A percentile compares a stretch with the other conserved stretches of the same genome.
These are phyloP conservation scores for Eucalyptus pauciflora DNA, from an alignment of 345 rosid genomes.

Conservation along the genomic window DNA sequence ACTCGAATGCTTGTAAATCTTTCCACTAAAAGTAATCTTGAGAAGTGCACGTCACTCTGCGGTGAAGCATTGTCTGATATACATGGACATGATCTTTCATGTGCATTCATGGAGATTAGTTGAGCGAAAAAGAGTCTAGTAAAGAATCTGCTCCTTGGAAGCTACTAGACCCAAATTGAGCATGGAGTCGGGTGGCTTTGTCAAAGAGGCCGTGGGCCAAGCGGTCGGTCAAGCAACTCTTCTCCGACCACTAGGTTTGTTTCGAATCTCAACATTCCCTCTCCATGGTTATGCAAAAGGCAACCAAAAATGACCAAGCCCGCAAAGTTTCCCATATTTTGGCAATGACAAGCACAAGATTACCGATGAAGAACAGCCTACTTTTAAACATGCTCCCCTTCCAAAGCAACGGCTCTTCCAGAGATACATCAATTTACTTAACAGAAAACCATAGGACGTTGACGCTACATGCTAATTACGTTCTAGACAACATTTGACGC, in stretches of 20 bases:
- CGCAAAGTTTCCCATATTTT: neutral
- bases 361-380: neutral
- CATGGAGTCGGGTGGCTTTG: too few species aligned
- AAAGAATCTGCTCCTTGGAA: neutral
- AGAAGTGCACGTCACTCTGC: neutral
- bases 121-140: neutral
- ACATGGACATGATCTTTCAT: neutral
- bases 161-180: neutral
- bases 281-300: neutral
- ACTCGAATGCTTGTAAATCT: neutral
- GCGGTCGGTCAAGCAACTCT: too few species aligned
- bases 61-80: neutral
- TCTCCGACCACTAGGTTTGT: too few species aligned
- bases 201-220: too few species aligned
- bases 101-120: neutral
- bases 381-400: neutral
- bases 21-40: neutral
- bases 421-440: too few species aligned
- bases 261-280: neutral
- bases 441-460: too few species aligned
- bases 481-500: too few species aligned
- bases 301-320: neutral
- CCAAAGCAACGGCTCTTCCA: neutral
- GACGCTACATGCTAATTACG: too few species aligned
- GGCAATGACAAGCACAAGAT: neutral